Base-by-base conservation (phyloP, 371 early-diverging fungal species). In the Haplosporangium sp. region DNA sequence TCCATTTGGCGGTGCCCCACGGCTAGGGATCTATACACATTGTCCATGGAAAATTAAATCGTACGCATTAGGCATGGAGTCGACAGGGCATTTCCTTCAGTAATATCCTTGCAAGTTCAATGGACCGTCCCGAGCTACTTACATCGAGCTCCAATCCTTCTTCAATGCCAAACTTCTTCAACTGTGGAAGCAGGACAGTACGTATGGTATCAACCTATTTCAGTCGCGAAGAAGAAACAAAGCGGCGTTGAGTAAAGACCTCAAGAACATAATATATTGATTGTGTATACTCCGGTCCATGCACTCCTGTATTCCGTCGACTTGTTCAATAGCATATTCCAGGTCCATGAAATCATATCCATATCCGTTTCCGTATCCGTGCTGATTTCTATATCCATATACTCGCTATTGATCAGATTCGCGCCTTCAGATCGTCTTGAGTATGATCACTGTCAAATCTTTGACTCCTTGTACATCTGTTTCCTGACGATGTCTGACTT, bases 1-100 rank as follows among this genome's bases (percentile, higher is more conserved):
- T 60, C 99, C 99, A 54, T 91, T 82, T 12, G 99, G 99, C n/a
- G 93, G 90, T 40, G 98, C 95, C 13, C 99, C 99, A 56, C 99
- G 89, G 69, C 91, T 95, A 36, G 88, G 87, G 62, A 99, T 95
- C 86, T 90, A 74, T 40, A 43, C 1, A 42, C 16, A 14, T 42
- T 37, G n/a, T 13, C 29, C 29, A 29, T 29, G 55, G 41, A 53
- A 20, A 16, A 13, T 23, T 16, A 9, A 13, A 29, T 20, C 11
- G 40, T 38, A 29, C 41, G 18, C 29, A 6, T 21, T 40, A 29
- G 29, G 29, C 29, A 29, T 29, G 29, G 29, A 1, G 29, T 29
- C 4, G 29, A 29, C 29, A 29, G 29, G 29, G 29, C 29, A 20
- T 29, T 43, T 12, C 5, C 45, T 29, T 10, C 14, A 40, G 13